These are phyloP conservation scores for Stevia rebaudiana DNA, from an alignment of 140 eudicot species.

Conservation along the genomic window DNA sequence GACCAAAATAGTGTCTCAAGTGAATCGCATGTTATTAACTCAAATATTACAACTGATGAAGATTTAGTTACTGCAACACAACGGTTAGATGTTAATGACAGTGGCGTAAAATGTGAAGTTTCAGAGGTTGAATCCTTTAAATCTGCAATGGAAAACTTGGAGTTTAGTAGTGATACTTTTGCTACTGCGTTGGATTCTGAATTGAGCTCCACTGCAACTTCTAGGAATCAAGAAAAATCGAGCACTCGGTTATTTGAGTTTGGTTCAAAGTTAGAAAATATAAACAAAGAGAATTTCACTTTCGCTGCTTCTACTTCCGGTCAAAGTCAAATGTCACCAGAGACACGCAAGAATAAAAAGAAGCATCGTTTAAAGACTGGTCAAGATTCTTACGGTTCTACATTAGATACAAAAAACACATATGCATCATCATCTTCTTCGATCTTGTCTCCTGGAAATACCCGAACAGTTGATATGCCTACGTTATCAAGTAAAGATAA, in stretches of 20 bases:
- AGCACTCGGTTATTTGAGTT: constrained; percentile 35
- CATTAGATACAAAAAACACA: constrained; percentile 30
- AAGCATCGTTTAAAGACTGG: constrained; percentile 51
- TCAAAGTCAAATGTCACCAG: constrained; percentile 42
- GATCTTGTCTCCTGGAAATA: constrained; percentile 30
- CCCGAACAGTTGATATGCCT: constrained; percentile 31
- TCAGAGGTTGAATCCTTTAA: constrained; percentile 70
- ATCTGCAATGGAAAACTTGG: constrained; percentile 65
- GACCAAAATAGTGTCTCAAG: constrained; percentile 35
- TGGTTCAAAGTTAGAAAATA: constrained; percentile 43
- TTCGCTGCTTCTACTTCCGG: constrained; percentile 70
- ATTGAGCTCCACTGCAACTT: constrained; percentile 43
- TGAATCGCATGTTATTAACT: constrained; percentile 35
- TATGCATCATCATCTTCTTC: constrained; percentile 43
- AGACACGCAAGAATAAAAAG: constrained; percentile 56
- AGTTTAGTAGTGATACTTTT: constrained; percentile 48
- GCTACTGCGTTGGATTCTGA: constrained; percentile 58
- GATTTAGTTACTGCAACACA: constrained; percentile 50
- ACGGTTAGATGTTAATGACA: constrained; percentile 39
- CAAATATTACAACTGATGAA: constrained; percentile 44
- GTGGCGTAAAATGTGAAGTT: constrained; percentile 31
- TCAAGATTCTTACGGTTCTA: constrained; percentile 43
- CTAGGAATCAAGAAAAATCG: constrained; percentile 44
- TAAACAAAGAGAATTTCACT: constrained; percentile 41
- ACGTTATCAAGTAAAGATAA: constrained; percentile 24